Evolutionary conservation across 1,284 basidiomycete species (phyloP), one percentile per base, ranked within the genome.

Genomic region (Leccinum subrobustum): DNA sequence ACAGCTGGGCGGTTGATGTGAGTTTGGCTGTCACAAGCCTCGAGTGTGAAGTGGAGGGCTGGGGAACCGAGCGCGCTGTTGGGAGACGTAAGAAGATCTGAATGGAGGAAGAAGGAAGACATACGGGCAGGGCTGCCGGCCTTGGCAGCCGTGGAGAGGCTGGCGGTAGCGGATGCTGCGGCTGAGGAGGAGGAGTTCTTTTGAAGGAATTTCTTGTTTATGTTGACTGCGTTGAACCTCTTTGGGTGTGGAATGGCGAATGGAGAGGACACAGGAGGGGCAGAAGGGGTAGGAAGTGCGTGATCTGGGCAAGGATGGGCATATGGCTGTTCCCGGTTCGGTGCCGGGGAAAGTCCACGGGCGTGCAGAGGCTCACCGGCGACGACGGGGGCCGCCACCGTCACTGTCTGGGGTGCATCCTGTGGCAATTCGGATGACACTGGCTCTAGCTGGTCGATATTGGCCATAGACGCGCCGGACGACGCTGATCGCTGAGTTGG

Each of bases 151-250:
- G 79, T 75, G 61, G 77, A 67, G 60, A 81, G 75, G 54, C 76
- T 71, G 55, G 78, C 73, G 58, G 67, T 63, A 29, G 59, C 58
- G 8, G 83, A 78, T 39, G 79, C 69, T 35, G 83, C 72, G 4
- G 60, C 54, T 11, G 74, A 57, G 35, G 73, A 63, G 14, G 65
- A 16, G 6, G 85, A 83, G 58, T 88, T 89, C 81, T 95, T 95
- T 78, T 93, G 91, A 54, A 96, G 79, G 74, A 96, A 97, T 76
- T 93, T 93, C 83, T 95, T 95, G 80, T 92, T 96, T 76, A 96
- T 92, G 72, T 93, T 93, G 66, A 92, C 84, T 31, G 92, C 84
- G 68, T 80, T 91, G 75, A 95, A 96, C 70, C 91, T 88, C 82
- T 95, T 95, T 53, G 88, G 86, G 60, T 89, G 88, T 0, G 85